Evolutionary conservation across 2,329 filamentous ascomycete genomes (phyloP).

Genomic region (Fusarium lyarnte): DNA sequence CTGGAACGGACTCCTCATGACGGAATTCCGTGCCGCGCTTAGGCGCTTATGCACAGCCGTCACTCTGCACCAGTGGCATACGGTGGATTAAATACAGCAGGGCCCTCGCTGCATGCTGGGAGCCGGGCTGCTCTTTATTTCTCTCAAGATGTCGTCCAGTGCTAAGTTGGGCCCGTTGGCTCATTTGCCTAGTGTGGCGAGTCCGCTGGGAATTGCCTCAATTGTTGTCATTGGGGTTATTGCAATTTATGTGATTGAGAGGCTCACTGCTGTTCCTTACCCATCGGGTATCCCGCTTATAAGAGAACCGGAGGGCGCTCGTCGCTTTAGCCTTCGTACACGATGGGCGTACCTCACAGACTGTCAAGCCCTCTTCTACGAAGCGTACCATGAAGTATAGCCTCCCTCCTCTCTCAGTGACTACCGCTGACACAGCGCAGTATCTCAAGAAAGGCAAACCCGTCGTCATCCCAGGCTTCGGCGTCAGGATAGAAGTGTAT

Average conservation of each 20-base stretch:
- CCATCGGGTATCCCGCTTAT: slow-evolving; percentile 41
- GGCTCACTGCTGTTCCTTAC: slow-evolving; percentile 35
- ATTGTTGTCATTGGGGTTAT: background rate
- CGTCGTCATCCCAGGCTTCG: slow-evolving; percentile 54
- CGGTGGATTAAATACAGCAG: slow-evolving; percentile 2
- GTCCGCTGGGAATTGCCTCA: slow-evolving; percentile 13
- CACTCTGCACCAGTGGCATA: background rate
- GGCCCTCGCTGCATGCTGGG: background rate
- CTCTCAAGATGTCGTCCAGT: background rate
- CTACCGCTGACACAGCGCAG: slow-evolving; percentile 30
- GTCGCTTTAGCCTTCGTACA: slow-evolving; percentile 46
- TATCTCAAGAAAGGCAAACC: slow-evolving; percentile 54
- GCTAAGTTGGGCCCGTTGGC: slow-evolving; percentile 9
- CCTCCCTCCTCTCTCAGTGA: accelerated
- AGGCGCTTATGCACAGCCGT: background rate
- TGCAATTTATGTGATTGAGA: slow-evolving; percentile 33
- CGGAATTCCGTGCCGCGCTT: background rate
- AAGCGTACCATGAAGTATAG: slow-evolving; percentile 46
- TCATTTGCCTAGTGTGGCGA: slow-evolving; percentile 11
- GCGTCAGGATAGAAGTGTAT: slow-evolving; percentile 53
- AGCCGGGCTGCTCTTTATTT: background rate
- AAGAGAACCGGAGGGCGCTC: slow-evolving; percentile 39
- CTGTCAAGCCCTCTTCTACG: slow-evolving; percentile 43
- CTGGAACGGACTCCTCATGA: background rate
- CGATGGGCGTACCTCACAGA: slow-evolving; percentile 44